These are phyloP conservation scores for Pelargonium myrrhifolium DNA, from an alignment of 441 rosid species.

Conservation along the genomic window DNA sequence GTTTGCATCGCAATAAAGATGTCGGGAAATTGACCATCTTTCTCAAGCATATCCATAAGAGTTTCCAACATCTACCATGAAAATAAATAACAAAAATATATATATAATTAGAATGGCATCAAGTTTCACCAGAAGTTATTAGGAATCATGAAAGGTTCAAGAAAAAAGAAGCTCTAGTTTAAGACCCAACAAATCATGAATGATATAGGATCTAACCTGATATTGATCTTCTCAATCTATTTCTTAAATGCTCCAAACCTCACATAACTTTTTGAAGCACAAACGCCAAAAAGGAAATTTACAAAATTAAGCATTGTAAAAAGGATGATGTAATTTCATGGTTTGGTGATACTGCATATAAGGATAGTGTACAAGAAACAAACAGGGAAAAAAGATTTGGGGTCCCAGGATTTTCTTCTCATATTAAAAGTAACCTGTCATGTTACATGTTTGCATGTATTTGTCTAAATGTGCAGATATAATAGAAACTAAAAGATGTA, in stretches of 20 bases:
- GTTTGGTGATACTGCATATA: background rate
- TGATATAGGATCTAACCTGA: too few species aligned
- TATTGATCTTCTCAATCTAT: too few species aligned
- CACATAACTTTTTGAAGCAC: too few species aligned
- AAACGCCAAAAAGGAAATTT: too few species aligned
- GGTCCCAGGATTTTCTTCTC: background rate
- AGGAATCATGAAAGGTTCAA: background rate
- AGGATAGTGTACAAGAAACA: background rate
- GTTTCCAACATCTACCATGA: constrained; percentile 56
- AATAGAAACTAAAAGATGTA: too few species aligned
- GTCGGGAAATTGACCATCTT: constrained; percentile 59
- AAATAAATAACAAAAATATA: constrained; percentile 3
- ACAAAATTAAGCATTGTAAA: background rate
- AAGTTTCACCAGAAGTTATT: background rate
- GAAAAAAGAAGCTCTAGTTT: background rate
- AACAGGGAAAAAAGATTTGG: background rate
- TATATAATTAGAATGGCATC: constrained; percentile 1
- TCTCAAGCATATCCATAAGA: constrained; percentile 66
- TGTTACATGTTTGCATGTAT: background rate
- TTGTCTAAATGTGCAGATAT: too few species aligned
- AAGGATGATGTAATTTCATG: background rate
- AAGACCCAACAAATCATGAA: too few species aligned
- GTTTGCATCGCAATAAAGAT: constrained; percentile 48
- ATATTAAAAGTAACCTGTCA: background rate
- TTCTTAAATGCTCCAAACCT: too few species aligned